These are phyloP conservation scores for Buddleja alternifolia DNA, from an alignment of 257 asterid species.

Conservation along the genomic window DNA sequence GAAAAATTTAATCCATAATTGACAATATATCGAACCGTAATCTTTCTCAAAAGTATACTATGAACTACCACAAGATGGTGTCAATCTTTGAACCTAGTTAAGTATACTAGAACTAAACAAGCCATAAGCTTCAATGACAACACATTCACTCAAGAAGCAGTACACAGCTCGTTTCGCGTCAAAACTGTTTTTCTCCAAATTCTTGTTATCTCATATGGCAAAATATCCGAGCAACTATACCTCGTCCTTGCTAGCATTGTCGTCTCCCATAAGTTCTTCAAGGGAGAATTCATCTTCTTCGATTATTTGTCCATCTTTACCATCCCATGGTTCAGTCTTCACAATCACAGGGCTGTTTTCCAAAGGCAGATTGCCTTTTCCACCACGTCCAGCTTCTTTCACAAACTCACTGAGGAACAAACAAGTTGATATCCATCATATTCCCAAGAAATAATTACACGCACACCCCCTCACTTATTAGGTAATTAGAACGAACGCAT, in stretches of 20 bases:
- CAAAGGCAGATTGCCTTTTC: conserved; percentile 77
- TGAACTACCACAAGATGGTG: too few relatives aligned
- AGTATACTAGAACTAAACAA: conserved; percentile 5
- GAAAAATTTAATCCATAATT: too few relatives aligned
- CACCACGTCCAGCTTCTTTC: conserved; percentile 86
- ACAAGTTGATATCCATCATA: not conserved
- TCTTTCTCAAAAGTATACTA: too few relatives aligned
- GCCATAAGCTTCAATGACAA: conserved; percentile 12
- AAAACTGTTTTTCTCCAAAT: conserved; percentile 42
- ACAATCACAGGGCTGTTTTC: conserved; percentile 56
- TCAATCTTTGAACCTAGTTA: not conserved
- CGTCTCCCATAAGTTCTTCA: conserved; percentile 92
- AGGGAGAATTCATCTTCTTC: conserved; percentile 98
- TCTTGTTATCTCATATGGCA: conserved; percentile 24
- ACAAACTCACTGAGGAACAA: conserved; percentile 75
- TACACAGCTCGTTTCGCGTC: conserved; percentile 29
- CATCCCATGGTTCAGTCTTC: conserved; percentile 85
- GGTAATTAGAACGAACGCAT: too few relatives aligned
- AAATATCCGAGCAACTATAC: conserved; percentile 39
- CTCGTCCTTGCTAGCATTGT: conserved; percentile 55
- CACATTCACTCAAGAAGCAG: conserved; percentile 18
- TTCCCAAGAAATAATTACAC: too few relatives aligned
- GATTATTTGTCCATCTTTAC: conserved; percentile 81
- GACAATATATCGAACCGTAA: too few relatives aligned
- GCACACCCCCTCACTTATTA: too few relatives aligned